These are phyloP conservation scores for Blastobotrys mokoenaii DNA, from an alignment of 805 yeast species.

Conservation along the genomic window DNA sequence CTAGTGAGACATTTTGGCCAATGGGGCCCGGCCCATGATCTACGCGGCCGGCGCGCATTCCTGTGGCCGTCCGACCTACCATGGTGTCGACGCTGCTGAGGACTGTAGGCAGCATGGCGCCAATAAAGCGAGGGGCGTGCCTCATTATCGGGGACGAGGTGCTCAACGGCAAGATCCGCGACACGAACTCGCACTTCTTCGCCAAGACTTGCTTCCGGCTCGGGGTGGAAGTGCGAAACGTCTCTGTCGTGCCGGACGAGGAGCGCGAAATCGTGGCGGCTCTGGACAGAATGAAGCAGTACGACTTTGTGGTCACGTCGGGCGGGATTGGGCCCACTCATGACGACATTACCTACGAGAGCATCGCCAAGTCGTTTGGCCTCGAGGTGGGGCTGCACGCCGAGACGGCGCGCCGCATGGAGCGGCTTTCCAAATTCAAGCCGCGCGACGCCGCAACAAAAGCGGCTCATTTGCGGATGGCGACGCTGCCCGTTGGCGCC, in stretches of 20 bases:
- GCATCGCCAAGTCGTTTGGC: conserved; percentile 57
- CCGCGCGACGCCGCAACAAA: conserved; percentile 30
- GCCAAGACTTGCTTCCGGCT: conserved; percentile 60
- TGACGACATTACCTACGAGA: conserved; percentile 78
- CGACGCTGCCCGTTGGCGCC: conserved; percentile 53
- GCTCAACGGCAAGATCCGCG: conserved; percentile 74
- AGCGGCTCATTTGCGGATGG: conserved; percentile 75
- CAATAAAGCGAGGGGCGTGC: conserved; percentile 18
- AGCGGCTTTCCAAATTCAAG: conserved; percentile 30
- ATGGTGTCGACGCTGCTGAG: too few relatives aligned
- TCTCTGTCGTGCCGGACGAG: conserved; percentile 74
- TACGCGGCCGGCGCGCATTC: background rate
- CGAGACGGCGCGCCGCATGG: conserved; percentile 56
- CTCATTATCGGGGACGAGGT: conserved; percentile 79
- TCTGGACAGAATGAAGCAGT: conserved; percentile 40
- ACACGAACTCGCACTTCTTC: conserved; percentile 66
- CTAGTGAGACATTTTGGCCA: too few relatives aligned
- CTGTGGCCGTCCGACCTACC: too few relatives aligned
- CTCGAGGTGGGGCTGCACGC: conserved; percentile 44
- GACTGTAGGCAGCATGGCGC: conserved; percentile 1
- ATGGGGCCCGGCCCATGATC: too few relatives aligned
- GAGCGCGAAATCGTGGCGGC: conserved; percentile 52
- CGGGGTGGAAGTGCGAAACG: conserved; percentile 58
- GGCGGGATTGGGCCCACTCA: conserved; percentile 84
- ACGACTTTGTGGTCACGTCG: conserved; percentile 62